Conservation (phyloP, 345 rosid genomes). For the Lepidium sativum region DNA sequence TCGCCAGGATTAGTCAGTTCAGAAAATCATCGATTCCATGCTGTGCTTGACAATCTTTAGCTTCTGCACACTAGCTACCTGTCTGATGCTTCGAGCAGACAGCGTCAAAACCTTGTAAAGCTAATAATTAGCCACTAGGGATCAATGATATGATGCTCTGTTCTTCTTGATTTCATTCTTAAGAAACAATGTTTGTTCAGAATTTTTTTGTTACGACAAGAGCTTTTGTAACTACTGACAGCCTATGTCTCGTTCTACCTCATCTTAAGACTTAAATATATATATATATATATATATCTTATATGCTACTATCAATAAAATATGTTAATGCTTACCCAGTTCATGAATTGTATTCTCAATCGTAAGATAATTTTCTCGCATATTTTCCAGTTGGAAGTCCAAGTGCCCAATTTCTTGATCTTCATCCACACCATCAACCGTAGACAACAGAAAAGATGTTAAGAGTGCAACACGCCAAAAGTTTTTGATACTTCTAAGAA, state of each 20-base stretch:
- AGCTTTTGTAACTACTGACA: not conserved
- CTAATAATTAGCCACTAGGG: not conserved
- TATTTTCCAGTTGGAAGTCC: conserved; percentile 42
- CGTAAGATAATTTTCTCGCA: conserved; percentile 39
- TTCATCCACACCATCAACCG: conserved; percentile 7
- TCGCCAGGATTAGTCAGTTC: conserved; percentile 41
- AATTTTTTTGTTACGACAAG: not conserved
- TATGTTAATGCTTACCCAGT: conserved; percentile 42
- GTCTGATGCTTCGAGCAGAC: conserved; percentile 24
- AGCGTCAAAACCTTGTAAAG: not conserved
- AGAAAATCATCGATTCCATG: conserved; percentile 32
- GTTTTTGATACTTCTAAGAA: conserved; percentile 70
- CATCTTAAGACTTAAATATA: not conserved
- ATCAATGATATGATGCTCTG: conserved; percentile 1
- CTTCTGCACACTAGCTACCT: conserved; percentile 70
- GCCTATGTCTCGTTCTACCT: not conserved
- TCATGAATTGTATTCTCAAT: conserved; percentile 44
- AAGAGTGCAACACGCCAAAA: conserved; percentile 79
- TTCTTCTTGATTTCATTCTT: not conserved
- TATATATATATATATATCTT: too few relatives aligned
- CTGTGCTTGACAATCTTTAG: conserved; percentile 42
- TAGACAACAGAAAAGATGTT: conserved; percentile 48
- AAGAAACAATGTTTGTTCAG: not conserved
- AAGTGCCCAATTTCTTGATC: conserved; percentile 30
- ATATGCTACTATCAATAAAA: not conserved